Evolutionary conservation across 371 early-diverging fungal genomes (phyloP).

Genomic region (Circinella umbellata): DNA sequence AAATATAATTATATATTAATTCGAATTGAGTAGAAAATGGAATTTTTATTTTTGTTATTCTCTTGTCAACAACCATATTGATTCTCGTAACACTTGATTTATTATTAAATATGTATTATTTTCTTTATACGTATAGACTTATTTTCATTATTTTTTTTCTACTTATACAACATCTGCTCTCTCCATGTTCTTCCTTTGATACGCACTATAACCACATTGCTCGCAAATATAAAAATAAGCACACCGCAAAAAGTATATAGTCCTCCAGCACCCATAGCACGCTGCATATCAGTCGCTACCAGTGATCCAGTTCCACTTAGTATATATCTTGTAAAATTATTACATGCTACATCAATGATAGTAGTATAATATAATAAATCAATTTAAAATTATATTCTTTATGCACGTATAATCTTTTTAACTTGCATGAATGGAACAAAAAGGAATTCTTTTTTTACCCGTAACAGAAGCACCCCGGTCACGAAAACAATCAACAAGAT

Average conservation of each 20-base stretch:
- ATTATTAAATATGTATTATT: too few relatives aligned
- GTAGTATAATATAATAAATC: too few relatives aligned
- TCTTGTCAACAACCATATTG: too few relatives aligned
- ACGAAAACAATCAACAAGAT: constrained; percentile 47
- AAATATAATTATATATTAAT: too few relatives aligned
- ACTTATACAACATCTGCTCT: neutral
- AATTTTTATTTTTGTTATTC: too few relatives aligned
- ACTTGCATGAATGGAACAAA: too few relatives aligned
- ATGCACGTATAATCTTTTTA: too few relatives aligned
- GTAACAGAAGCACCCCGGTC: constrained; percentile 46
- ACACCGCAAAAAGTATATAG: constrained; percentile 41
- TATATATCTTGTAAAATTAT: constrained; percentile 40
- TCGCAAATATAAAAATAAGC: neutral
- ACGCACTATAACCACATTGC: neutral
- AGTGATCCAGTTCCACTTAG: constrained; percentile 43
- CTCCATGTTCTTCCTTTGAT: neutral
- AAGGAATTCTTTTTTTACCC: constrained; percentile 21
- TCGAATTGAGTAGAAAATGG: too few relatives aligned
- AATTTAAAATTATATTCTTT: too few relatives aligned
- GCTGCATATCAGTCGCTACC: constrained; percentile 31
- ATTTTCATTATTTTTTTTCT: too few relatives aligned
- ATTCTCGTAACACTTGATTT: too few relatives aligned
- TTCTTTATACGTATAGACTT: too few relatives aligned
- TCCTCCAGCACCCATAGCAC: constrained; percentile 33
- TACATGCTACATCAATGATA: constrained; percentile 30